Evolutionary conservation across 2,329 filamentous ascomycete species (phyloP).

Genomic region (Microcera coccophila): DNA sequence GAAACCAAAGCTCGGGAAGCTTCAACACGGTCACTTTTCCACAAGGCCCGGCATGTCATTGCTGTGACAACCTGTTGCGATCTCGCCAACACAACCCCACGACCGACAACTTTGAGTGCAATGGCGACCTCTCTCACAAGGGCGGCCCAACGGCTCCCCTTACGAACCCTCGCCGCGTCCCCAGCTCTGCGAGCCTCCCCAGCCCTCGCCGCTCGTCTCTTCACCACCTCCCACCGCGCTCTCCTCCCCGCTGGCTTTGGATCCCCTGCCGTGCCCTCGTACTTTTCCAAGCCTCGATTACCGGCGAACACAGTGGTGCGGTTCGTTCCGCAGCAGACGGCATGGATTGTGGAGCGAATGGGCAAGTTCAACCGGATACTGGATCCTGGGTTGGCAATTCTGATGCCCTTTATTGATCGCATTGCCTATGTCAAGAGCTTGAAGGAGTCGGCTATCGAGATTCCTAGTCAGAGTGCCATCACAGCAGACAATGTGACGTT

Average conservation of each 20-base stretch:
- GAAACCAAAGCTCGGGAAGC: not conserved
- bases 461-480: constrained; percentile 95
- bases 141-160: constrained; percentile 24
- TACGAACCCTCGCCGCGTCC: constrained; percentile 20
- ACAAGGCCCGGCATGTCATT: constrained; percentile 24
- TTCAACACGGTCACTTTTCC: constrained; percentile 15
- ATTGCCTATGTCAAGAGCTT: constrained; percentile 97
- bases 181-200: constrained; percentile 11
- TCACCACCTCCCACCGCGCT: constrained; percentile 30
- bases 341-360: constrained; percentile 99
- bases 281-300: constrained; percentile 71
- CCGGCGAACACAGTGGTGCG: constrained; percentile 93
- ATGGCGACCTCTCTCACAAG: constrained; percentile 31
- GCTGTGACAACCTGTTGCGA: constrained; percentile 14
- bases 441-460: constrained; percentile 95
- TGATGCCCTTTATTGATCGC: constrained; percentile 87
- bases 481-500: constrained; percentile 98
- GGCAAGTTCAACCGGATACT: constrained; percentile 93
- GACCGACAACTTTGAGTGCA: constrained; percentile 5
- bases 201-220: constrained; percentile 22
- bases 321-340: constrained; percentile 98
- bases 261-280: constrained; percentile 53
- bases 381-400: constrained; percentile 81
- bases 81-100: constrained; percentile 12
- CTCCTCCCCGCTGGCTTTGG: constrained; percentile 34